Percentiles rank a stretch among this genome's conserved stretches.
phyloP scores from a whole-genome alignment of 2,329 filamentous ascomycete species.

The Calycina herbarum region DNA sequence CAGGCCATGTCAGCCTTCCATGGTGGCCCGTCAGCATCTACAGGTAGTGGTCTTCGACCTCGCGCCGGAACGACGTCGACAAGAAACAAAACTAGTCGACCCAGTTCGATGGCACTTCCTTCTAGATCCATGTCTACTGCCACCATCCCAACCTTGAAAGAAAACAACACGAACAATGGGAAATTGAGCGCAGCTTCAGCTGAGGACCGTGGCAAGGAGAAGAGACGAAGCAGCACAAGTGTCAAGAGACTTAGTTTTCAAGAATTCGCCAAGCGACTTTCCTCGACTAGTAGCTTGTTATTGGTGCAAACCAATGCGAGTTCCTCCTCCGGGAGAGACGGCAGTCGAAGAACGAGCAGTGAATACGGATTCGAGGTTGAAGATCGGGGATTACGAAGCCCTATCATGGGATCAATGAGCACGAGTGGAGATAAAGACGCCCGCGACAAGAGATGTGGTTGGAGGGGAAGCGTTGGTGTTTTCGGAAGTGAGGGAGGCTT shows the following conservation, averaged over 20 bases:
- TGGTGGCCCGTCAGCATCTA: conserved; percentile 15
- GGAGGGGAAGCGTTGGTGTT: conserved; percentile 58
- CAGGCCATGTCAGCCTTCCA: conserved; percentile 36
- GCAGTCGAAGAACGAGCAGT: conserved; percentile 28
- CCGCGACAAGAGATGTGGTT: conserved; percentile 49
- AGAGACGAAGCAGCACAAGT: conserved; percentile 54
- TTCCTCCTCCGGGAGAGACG: conserved; percentile 31
- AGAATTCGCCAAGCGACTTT: conserved; percentile 60
- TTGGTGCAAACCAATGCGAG: conserved; percentile 57
- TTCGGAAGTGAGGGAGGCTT: conserved; percentile 49
- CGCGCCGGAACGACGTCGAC: conserved; percentile 29
- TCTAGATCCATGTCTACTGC: conserved; percentile 33
- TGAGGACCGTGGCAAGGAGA: conserved; percentile 32
- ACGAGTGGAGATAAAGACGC: conserved; percentile 5
- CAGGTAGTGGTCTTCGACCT: conserved; percentile 25
- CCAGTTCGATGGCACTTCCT: conserved; percentile 33
- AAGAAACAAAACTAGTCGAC: conserved; percentile 25
- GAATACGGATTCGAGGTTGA: conserved; percentile 27
- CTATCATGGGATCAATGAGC: not conserved
- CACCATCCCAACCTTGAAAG: conserved; percentile 25
- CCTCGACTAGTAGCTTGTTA: conserved; percentile 60
- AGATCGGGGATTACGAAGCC: conserved; percentile 15
- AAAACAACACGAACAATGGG: conserved; percentile 20
- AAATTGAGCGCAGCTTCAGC: conserved; percentile 24
- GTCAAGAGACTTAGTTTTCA: conserved; percentile 60